Evolutionary conservation across 345 rosid species (phyloP).

Genomic region (Aquilaria yunnanensis): DNA sequence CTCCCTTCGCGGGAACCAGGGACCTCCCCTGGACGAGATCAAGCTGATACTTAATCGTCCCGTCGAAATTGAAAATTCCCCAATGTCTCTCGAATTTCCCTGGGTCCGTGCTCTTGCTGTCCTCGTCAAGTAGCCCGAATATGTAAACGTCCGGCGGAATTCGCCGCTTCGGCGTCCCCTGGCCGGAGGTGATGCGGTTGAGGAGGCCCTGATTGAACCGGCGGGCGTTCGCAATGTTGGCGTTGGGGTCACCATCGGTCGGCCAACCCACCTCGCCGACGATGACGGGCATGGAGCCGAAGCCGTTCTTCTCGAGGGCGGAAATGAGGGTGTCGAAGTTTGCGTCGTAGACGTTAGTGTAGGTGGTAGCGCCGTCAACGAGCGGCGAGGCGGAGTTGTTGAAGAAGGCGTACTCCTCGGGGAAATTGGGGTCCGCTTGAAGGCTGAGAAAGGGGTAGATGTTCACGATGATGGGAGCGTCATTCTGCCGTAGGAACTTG

Average conservation of each 20-base stretch:
- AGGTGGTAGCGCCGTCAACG: constrained; percentile 69
- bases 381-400: constrained; percentile 44
- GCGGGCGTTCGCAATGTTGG: constrained; percentile 44
- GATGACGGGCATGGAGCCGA: constrained; percentile 57
- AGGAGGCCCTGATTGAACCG: constrained; percentile 83
- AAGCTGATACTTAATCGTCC: constrained; percentile 53
- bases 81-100: constrained; percentile 79
- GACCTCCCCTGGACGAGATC: constrained; percentile 22
- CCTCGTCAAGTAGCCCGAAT: constrained; percentile 80
- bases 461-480: constrained; percentile 62
- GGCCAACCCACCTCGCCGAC: constrained; percentile 97
- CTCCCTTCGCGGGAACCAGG: constrained; percentile 55
- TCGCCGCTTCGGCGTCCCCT: constrained; percentile 66
- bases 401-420: constrained; percentile 78
- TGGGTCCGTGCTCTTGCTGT: constrained; percentile 60
- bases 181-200: constrained; percentile 39
- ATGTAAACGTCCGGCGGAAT: constrained; percentile 64
- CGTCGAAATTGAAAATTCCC: constrained; percentile 75
- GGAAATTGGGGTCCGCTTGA: constrained; percentile 65
- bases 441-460: constrained; percentile 94
- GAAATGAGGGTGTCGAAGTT: constrained; percentile 72
- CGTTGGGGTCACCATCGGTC: constrained; percentile 67
- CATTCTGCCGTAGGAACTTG: constrained; percentile 51
- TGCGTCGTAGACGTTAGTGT: constrained; percentile 86
- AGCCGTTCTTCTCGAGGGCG: constrained; percentile 78